Evolutionary conservation across 129 eudicot species (phyloP).

Genomic region (Glebionis coronaria): DNA sequence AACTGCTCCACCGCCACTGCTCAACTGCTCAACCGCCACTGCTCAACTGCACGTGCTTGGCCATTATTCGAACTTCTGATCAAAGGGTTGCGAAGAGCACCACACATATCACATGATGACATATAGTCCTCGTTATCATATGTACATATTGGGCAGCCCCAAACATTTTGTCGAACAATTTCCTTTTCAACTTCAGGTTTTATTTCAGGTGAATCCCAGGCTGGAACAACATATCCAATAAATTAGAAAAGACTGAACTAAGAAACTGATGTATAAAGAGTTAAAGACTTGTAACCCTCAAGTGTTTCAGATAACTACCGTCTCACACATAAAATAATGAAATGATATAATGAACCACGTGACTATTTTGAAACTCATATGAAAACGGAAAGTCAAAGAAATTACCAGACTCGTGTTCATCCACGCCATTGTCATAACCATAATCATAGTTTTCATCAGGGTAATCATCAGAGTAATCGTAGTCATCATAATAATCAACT

Average conservation of each 20-base stretch:
- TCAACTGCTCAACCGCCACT: too few relatives aligned
- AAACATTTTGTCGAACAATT: conserved; percentile 42
- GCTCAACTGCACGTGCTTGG: conserved; percentile 33
- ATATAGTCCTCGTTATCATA: conserved; percentile 78
- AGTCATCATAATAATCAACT: conserved; percentile 56
- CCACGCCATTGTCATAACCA: conserved; percentile 30
- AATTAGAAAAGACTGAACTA: not conserved
- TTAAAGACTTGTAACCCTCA: not conserved
- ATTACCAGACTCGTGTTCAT: conserved; percentile 47
- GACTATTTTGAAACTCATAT: conserved; percentile 11
- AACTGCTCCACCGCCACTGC: too few relatives aligned
- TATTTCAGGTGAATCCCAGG: not conserved
- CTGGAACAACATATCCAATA: not conserved
- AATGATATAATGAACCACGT: conserved; percentile 10
- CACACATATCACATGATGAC: conserved; percentile 93
- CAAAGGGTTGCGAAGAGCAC: conserved; percentile 83
- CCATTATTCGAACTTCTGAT: conserved; percentile 40
- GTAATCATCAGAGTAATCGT: conserved; percentile 61
- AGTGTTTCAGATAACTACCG: not conserved
- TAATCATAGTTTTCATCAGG: conserved; percentile 46
- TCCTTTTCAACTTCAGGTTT: conserved; percentile 29
- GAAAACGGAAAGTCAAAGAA: conserved; percentile 11
- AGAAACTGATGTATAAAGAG: not conserved
- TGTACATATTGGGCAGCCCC: conserved; percentile 94
- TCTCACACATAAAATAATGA: not conserved